Evolutionary conservation across 352 stramenopile species (phyloP).

Genomic region (Thalassiosira hispida): DNA sequence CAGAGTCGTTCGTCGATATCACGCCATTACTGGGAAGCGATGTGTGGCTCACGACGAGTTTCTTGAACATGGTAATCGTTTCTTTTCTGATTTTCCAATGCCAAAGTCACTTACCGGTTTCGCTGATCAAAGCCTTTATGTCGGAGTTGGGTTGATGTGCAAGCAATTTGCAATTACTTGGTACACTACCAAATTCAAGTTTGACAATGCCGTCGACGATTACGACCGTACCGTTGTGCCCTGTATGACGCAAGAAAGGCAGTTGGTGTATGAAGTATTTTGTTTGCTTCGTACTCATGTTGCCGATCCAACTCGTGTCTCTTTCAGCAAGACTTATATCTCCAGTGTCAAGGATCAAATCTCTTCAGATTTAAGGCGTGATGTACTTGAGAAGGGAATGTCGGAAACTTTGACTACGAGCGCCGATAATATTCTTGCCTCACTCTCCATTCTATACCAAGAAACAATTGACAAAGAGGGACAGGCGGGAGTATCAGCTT

Average conservation of each 20-base stretch:
- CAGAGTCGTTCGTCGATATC: not conserved
- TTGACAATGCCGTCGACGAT: not conserved
- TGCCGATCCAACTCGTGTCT: not conserved
- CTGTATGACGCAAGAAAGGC: conserved; percentile 6
- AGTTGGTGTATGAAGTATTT: not conserved
- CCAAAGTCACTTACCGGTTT: not conserved
- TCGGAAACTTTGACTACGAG: not conserved
- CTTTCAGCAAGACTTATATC: not conserved
- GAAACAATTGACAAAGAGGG: not conserved
- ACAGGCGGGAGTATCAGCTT: not conserved
- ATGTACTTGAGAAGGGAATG: not conserved
- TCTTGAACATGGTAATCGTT: conserved; percentile 9
- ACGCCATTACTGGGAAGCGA: not conserved
- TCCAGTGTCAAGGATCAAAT: not conserved
- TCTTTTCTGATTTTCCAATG: conserved; percentile 4
- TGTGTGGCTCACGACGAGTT: not conserved
- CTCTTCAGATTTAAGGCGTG: not conserved
- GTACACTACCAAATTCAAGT: not conserved
- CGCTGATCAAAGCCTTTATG: not conserved
- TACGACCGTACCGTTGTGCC: not conserved
- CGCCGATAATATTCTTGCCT: not conserved
- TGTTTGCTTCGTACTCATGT: not conserved
- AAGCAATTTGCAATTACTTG: not conserved
- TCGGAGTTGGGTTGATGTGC: not conserved
- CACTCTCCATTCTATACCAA: not conserved